Percentiles rank a stretch among this genome's conserved stretches.
Conservation (phyloP, 2,329 filamentous ascomycete genomes). For the Akanthomyces muscarius region DNA sequence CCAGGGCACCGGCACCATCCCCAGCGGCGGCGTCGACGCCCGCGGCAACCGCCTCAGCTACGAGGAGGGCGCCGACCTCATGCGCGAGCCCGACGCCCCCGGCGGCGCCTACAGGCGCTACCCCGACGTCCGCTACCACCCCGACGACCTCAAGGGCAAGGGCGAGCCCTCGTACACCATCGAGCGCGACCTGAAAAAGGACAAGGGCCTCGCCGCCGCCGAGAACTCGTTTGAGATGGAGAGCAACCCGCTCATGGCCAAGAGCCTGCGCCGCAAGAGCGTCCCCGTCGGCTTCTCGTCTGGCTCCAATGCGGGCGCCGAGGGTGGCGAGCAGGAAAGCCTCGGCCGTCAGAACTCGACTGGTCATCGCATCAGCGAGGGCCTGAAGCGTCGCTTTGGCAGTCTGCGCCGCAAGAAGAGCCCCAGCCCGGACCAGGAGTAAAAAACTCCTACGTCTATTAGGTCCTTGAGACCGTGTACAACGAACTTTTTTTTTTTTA, state of each 20-base stretch:
- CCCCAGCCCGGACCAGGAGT: conserved; percentile 17
- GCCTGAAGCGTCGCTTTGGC: conserved; percentile 51
- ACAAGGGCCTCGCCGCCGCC: conserved; percentile 36
- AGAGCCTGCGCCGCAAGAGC: conserved; percentile 37
- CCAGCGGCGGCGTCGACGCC: conserved; percentile 65
- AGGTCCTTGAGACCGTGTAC: neutral
- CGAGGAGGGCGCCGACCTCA: conserved; percentile 80
- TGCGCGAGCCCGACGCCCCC: conserved; percentile 63
- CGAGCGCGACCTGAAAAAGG: conserved; percentile 62
- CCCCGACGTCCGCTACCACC: conserved; percentile 65
- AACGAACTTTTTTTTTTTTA: neutral
- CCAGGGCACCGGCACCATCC: conserved; percentile 73
- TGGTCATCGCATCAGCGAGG: conserved; percentile 44
- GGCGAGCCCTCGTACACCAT: conserved; percentile 71
- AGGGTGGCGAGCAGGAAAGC: conserved; percentile 21
- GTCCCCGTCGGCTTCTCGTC: conserved; percentile 35
- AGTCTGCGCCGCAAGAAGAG: conserved; percentile 46
- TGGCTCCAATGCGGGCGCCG: conserved; percentile 16
- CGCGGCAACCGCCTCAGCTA: conserved; percentile 72
- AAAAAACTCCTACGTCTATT: too few relatives aligned
- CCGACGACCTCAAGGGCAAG: conserved; percentile 77
- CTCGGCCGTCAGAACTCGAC: conserved; percentile 38
- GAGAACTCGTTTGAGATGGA: conserved; percentile 48
- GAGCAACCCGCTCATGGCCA: conserved; percentile 22
- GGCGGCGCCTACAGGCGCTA: conserved; percentile 78